phyloP scores from a whole-genome alignment of 202 grass and related monocot genomes.

The Dendrocalamus latiflorus region DNA sequence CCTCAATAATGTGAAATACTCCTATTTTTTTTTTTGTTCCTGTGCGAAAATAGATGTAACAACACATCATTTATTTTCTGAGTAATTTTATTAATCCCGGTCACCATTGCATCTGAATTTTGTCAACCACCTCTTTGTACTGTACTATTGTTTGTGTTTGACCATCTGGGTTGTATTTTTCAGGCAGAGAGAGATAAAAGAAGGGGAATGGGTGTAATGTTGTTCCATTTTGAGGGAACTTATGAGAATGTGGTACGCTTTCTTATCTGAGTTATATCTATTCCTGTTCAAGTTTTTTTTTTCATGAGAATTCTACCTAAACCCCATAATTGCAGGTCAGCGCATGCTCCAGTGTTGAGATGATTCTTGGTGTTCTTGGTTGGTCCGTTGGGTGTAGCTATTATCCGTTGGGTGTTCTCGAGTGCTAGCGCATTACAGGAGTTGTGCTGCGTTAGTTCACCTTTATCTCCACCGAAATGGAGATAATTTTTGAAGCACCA shows the following conservation, averaged over 20 bases:
- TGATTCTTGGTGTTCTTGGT: constrained; percentile 69
- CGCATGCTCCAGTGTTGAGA: constrained; percentile 60
- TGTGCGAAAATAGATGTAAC: not conserved
- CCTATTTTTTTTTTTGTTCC: not conserved
- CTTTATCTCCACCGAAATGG: constrained; percentile 11
- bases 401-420: constrained; percentile 46
- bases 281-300: not conserved
- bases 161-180: constrained; percentile 19
- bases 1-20: not conserved
- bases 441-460: not conserved
- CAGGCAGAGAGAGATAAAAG: constrained; percentile 82
- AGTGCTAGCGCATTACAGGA: constrained; percentile 38
- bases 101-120: not conserved
- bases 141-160: not conserved
- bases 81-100: not conserved
- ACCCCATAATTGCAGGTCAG: constrained; percentile 46
- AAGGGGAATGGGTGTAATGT: constrained; percentile 63
- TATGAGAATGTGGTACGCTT: constrained; percentile 67
- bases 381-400: constrained; percentile 94
- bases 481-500: constrained; percentile 11
- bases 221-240: constrained; percentile 83
- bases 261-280: not conserved
- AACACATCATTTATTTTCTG: not conserved
- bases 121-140: not conserved
- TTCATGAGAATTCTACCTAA: constrained; percentile 10